phyloP scores from a whole-genome alignment of 2,329 filamentous ascomycete genomes.

The Alternaria brassicae region DNA sequence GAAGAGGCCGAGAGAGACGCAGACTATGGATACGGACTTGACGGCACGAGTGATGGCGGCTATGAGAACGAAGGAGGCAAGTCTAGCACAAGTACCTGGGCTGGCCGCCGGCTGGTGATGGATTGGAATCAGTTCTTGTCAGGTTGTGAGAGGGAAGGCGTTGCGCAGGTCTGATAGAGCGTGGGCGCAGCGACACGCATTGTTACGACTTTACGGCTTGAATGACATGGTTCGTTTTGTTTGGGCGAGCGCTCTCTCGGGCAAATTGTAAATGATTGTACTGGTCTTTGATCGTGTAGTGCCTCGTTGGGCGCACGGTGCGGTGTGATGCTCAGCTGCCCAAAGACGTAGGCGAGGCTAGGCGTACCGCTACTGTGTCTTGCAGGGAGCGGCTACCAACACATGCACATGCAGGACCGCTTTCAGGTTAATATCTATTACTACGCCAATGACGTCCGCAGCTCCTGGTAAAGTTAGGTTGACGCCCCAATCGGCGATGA shows the following conservation, averaged over 20 bases:
- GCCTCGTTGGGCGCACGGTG: background rate
- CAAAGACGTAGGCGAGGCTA: background rate
- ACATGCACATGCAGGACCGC: background rate
- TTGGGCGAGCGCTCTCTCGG: background rate
- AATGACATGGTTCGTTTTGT: background rate
- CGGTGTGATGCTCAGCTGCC: background rate
- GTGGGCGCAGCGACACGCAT: background rate
- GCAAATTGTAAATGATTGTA: background rate
- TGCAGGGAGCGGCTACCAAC: background rate
- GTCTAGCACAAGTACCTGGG: constrained; percentile 16
- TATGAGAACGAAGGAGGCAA: background rate
- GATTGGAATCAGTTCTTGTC: constrained; percentile 23
- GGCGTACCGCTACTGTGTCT: background rate
- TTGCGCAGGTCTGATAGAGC: constrained; percentile 21
- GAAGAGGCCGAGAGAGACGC: background rate
- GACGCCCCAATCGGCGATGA: constrained; percentile 13
- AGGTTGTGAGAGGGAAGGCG: constrained; percentile 30
- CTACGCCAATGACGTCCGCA: background rate
- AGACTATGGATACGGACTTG: background rate
- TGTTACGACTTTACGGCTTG: background rate
- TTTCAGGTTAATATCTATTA: background rate
- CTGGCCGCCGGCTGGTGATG: constrained; percentile 18
- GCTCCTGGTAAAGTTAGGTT: background rate
- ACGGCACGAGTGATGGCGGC: constrained; percentile 2
- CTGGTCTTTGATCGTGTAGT: background rate